phyloP scores from a whole-genome alignment of 2,329 filamentous ascomycete species.

The Fonsecaea pedrosoi region DNA sequence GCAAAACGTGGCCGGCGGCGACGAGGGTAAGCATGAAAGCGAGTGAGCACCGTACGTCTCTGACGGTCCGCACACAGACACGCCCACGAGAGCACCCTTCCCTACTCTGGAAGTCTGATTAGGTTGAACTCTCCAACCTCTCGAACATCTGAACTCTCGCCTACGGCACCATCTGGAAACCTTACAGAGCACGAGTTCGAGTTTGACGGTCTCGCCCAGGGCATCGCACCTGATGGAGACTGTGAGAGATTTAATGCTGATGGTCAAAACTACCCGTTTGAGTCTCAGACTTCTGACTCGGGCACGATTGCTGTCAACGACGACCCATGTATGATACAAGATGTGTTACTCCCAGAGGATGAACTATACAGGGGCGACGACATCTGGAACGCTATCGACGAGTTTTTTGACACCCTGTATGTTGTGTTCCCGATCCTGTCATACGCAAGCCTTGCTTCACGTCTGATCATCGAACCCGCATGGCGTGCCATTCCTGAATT shows the following conservation, averaged over 20 bases:
- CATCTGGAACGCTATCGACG: conserved; percentile 17
- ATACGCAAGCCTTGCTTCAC: conserved; percentile 15
- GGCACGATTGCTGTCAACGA: not conserved
- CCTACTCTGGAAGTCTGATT: not conserved
- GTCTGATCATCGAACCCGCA: conserved; percentile 4
- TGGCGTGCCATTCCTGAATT: conserved; percentile 17
- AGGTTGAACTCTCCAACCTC: conserved; percentile 4
- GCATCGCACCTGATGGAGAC: not conserved
- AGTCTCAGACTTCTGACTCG: not conserved
- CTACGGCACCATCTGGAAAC: not conserved
- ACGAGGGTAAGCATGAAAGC: conserved; percentile 6
- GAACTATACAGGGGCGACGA: conserved; percentile 1
- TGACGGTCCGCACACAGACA: not conserved
- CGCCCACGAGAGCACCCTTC: not conserved
- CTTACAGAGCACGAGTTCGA: not conserved
- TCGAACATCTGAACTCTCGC: not conserved
- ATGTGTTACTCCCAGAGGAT: not conserved
- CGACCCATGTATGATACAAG: not conserved
- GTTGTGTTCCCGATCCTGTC: conserved; percentile 25
- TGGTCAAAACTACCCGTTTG: not conserved
- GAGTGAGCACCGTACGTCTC: not conserved
- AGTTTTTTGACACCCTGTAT: conserved; percentile 24
- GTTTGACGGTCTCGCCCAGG: not conserved
- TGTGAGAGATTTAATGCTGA: not conserved
- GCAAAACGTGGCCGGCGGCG: conserved; percentile 17